Evolutionary conservation across 805 yeast genomes (phyloP), one percentile per base, ranked within the genome.

Genomic region (Metschnikowia dekortorum): DNA sequence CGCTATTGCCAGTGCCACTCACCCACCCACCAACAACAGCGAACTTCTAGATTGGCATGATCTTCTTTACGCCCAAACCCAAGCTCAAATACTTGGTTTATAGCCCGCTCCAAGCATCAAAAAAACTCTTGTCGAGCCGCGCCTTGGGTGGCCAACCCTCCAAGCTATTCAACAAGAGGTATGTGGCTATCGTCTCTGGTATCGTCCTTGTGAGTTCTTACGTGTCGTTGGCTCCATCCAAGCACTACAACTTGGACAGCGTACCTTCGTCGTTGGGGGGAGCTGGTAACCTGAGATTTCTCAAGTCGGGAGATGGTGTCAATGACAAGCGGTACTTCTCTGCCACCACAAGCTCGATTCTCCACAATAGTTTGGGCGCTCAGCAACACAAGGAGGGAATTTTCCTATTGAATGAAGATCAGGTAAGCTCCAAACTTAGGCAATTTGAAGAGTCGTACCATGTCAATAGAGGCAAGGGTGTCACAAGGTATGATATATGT

Each of bases 381-480:
- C 75, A 70, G 45, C 78, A 73, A 56, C 69, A 76, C 57, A 80
- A 83, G 53, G 79, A 80, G 55, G 84, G 81, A 3, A 73, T 85
- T 2, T 76, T 75, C 48, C 63, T 85, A 18, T 69, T 86, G 46
- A 75, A 76, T 22, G 90, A 85, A 28, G 85, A 80, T 31, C 91
- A 89, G 60, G 90, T 90, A 8, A 79, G 89, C 43, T 69, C 75
- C 31, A 78, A 80, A 52, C 73, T 91, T 55, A 79, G 91, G 51
- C 82, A 83, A 57, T 74, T 75, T 56, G 96, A 92, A 63, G 94
- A 91, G 66, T 83, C 92, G 54, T 88, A 84, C 61, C 65, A 71
- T 33, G 92, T 92, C 18, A 84, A 87, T 57, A 77, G 97, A 51
- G 91, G 92, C 10, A 84, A 86, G 53, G 98, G 98, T 18, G 92